Evolutionary conservation across 2,329 filamentous ascomycete species (phyloP), one percentile per base, ranked within the genome.

Genomic region (Cercospora janseana): DNA sequence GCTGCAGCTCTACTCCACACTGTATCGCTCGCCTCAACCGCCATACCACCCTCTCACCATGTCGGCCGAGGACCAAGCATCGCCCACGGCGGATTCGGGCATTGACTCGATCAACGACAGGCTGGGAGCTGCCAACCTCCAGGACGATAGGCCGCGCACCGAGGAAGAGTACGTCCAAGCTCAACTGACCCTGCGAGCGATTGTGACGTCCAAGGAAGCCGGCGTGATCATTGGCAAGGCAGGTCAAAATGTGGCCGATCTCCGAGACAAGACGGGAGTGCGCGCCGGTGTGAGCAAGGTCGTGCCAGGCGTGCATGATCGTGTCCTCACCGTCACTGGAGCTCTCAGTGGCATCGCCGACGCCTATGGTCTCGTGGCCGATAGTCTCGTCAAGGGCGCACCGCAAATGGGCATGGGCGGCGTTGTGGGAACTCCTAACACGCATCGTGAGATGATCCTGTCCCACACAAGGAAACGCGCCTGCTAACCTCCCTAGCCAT

Each of bases 261-360:
- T 98, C 57, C 86, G 93, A 68, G 92, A 98, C 65, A 92, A 97
- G 75, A 98, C 93, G 60, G 93, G 92, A 53, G 93, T 98, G 64
- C 95, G 94, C 75, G 93, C 93, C 55, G 93, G 93, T 60, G 93
- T 98, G 59, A 96, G 91, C 81, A 98, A 98, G 78, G 93, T 97
- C 46, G 93, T 98, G 38, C 90, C 92, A 61, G 92, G 93, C 61
- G 93, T 98, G 51, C 92, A 96, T 66, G 93, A 98, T 72, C 90
- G 93, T 60, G 93, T 98, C 60, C 78, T 98, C 62, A 96, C 93
- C 56, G 94, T 98, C 65, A 94, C 90, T 44, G 93, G 93, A 59
- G 82, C 87, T 52, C 85, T 95, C 67, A 87, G 90, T 52, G 85
- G 89, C 61, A 90, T 95, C 64, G 85, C 92, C 52, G 87, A 89